Base-by-base conservation (phyloP, 2,329 filamentous ascomycete species). In the Apiospora saccharicola region DNA sequence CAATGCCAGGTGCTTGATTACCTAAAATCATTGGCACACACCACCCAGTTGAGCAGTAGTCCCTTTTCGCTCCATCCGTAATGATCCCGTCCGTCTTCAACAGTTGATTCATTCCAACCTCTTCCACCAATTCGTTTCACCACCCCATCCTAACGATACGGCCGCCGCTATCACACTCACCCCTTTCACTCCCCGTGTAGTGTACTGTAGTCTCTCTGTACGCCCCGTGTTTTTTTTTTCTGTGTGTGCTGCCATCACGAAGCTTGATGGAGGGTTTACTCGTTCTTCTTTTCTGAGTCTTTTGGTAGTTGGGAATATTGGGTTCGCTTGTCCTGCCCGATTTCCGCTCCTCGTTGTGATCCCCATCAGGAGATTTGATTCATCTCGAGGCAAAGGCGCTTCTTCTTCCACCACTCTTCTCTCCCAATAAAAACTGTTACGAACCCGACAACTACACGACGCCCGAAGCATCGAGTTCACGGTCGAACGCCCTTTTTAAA, bases 221-320 rank as follows among this genome's bases (percentile, higher is more conserved):
- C 57, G 34, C 57, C 24, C 34, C 46, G 19, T 64, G 53, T 3
- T 3, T 64, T 4, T 64, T 41, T 14, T 37, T 41, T 41, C 22
- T 24, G 34, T 41, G 30, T 64, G 19, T n/a, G 6, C 16, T 41
- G 14, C 41, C 34, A n/a, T 64, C 57, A 37, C 34, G 34, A 68
- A 43, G 26, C 67, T 68, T 68, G 67, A 68, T 68, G 67, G 67
- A 68, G 67, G 67, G 67, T 46, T 44, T 68, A 22, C 43, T 68
- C 30, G 41, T 44, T 68, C 67, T 46, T 22, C 67, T 68, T 47
- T 44, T 68, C 67, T 68, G 67, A 68, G 67, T 47, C 67, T 68
- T 68, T 68, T 68, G 67, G 67, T 34, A 68, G 44, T 46, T 68
- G 44, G 67, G 41, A 68, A 68, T 41, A 30, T 68, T 47, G 67